phyloP scores from a whole-genome alignment of 2,329 filamentous ascomycete genomes.

The Epichloe gansuensis region DNA sequence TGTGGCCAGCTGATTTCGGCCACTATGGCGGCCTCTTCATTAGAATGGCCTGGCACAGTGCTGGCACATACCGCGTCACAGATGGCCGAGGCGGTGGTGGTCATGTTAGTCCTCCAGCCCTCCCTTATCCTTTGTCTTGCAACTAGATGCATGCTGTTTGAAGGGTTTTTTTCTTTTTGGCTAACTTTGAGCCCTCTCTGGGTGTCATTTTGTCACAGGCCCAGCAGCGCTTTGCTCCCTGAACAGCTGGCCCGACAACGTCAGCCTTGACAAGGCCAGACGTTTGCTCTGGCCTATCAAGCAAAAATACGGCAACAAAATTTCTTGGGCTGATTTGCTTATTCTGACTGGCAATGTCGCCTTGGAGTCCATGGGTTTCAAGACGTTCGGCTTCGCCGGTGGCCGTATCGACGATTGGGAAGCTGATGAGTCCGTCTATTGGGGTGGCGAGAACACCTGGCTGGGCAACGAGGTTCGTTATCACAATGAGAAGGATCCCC shows the following conservation, averaged over 20 bases:
- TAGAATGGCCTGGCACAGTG: conserved; percentile 71
- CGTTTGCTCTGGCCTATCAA: conserved; percentile 72
- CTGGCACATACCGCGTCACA: conserved; percentile 64
- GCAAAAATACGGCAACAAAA: conserved; percentile 74
- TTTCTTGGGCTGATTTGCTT: conserved; percentile 67
- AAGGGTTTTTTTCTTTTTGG: neutral
- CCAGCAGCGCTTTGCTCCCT: conserved; percentile 70
- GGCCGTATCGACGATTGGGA: conserved; percentile 64
- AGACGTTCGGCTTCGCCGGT: conserved; percentile 61
- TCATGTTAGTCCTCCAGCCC: conserved; percentile 22
- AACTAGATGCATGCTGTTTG: no score
- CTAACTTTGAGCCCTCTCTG: neutral
- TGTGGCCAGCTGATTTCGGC: conserved; percentile 73
- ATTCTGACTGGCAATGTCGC: conserved; percentile 66
- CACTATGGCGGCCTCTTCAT: conserved; percentile 74
- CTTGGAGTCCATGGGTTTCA: conserved; percentile 64
- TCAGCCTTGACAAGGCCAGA: conserved; percentile 66
- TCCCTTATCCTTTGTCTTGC: neutral
- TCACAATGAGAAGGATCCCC: conserved; percentile 34
- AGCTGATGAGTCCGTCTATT: conserved; percentile 65
- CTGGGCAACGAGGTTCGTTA: conserved; percentile 65
- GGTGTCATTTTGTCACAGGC: conserved; percentile 25
- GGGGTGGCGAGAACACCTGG: conserved; percentile 66
- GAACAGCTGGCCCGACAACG: conserved; percentile 73
- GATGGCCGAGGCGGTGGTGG: conserved; percentile 68